phyloP scores from a whole-genome alignment of 192 early-diverging fungal genomes.

The Tieghemiomyces parasiticus region DNA sequence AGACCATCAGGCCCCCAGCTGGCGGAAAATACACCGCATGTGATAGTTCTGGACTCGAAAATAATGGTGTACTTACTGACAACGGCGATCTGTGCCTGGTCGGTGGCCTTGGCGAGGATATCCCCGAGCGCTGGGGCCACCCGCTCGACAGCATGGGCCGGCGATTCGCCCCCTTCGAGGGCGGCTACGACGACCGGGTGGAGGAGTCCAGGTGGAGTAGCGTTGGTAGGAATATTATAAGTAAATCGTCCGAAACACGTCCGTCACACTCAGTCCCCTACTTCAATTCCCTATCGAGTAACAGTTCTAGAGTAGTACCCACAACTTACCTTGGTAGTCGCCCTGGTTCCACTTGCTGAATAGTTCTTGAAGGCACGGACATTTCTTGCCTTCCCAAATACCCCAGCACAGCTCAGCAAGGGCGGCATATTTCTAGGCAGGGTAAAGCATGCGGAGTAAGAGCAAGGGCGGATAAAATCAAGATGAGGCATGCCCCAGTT shows the following conservation, averaged over 20 bases:
- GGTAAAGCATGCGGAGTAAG: background rate
- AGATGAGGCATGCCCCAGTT: background rate
- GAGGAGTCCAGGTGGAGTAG: background rate
- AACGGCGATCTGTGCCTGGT: background rate
- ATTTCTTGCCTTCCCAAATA: background rate
- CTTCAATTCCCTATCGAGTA: too few relatives aligned
- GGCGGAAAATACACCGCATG: too few relatives aligned
- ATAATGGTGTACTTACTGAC: background rate
- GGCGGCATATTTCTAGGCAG: background rate
- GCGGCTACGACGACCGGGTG: background rate
- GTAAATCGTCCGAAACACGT: too few relatives aligned
- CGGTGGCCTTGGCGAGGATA: background rate
- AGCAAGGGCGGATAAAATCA: background rate
- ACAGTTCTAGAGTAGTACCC: too few relatives aligned
- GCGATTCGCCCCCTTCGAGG: background rate
- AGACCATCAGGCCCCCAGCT: too few relatives aligned
- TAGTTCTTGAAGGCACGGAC: background rate
- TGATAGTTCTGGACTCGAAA: too few relatives aligned
- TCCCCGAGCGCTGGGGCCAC: background rate
- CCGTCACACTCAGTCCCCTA: too few relatives aligned
- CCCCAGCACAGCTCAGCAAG: background rate
- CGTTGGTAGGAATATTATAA: background rate
- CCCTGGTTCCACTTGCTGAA: background rate
- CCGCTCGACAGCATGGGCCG: background rate
- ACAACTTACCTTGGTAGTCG: background rate